These are phyloP conservation scores for Piromyces sp. DNA, from an alignment of 192 early-diverging fungal genomes.

Conservation along the genomic window DNA sequence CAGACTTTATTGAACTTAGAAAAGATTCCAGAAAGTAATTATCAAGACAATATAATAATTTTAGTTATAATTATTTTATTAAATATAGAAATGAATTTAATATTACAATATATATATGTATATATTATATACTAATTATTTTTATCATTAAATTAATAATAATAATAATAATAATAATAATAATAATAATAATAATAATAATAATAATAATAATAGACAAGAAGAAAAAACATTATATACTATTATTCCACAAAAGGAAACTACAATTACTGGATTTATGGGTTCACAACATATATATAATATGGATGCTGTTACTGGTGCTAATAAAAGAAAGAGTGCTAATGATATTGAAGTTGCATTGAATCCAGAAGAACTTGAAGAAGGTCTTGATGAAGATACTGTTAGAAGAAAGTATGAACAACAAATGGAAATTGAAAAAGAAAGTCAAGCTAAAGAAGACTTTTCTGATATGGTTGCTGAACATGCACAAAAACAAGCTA, in stretches of 20 bases:
- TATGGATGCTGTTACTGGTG: constrained; percentile 27
- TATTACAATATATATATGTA: too few species aligned
- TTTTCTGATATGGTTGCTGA: constrained; percentile 78
- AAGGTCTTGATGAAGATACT: constrained; percentile 52
- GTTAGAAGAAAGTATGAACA: constrained; percentile 64
- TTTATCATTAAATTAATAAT: constrained; percentile 1
- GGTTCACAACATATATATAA: constrained; percentile 85
- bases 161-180: neutral
- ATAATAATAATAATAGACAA: constrained; percentile 11
- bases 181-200: too few species aligned
- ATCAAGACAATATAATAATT: too few species aligned
- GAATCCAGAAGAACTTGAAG: constrained; percentile 77
- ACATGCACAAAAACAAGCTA: constrained; percentile 48
- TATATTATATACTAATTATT: too few species aligned
- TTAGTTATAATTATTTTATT: too few species aligned
- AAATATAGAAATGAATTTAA: too few species aligned
- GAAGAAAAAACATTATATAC: constrained; percentile 52
- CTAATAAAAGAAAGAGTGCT: constrained; percentile 8
- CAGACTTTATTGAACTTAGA: constrained; percentile 71
- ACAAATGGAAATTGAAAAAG: constrained; percentile 21
- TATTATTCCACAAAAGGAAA: constrained; percentile 63
- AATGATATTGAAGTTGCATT: constrained; percentile 61
- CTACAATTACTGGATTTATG: constrained; percentile 53
- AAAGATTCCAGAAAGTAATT: constrained; percentile 33
- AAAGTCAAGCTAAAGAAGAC: constrained; percentile 39